phyloP scores from a whole-genome alignment of 192 early-diverging fungal species.

The Coemansia sp. region DNA sequence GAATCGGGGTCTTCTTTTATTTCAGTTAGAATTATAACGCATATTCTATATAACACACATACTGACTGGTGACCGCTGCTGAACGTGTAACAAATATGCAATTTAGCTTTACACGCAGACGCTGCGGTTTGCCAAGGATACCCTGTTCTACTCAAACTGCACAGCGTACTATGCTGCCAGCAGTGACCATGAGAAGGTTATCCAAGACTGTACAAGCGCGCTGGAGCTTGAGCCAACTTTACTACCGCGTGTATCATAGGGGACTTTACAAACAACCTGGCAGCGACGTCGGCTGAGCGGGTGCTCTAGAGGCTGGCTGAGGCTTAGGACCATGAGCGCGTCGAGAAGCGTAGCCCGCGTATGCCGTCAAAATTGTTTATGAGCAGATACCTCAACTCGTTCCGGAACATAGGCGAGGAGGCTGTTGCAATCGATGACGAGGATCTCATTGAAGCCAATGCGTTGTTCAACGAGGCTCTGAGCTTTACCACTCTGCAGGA shows the following conservation, averaged over 20 bases:
- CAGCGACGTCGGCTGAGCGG: slow-evolving; percentile 80
- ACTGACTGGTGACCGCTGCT: too few relatives aligned
- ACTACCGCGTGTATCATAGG: slow-evolving; percentile 93
- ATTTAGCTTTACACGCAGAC: slow-evolving; percentile 87
- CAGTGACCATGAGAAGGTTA: slow-evolving; percentile 69
- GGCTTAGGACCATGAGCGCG: slow-evolving; percentile 68
- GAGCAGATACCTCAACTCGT: slow-evolving; percentile 91
- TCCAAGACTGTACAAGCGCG: slow-evolving; percentile 83
- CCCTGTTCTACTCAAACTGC: slow-evolving; percentile 93
- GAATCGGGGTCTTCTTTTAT: too few relatives aligned
- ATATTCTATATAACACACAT: too few relatives aligned
- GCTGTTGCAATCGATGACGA: slow-evolving; percentile 25
- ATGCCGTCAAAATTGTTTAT: slow-evolving; percentile 93
- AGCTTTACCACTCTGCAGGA: slow-evolving; percentile 53
- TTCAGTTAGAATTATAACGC: too few relatives aligned
- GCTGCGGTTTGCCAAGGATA: slow-evolving; percentile 73
- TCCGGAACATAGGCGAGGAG: slow-evolving; percentile 56
- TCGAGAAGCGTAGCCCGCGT: slow-evolving; percentile 59
- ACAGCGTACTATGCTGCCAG: slow-evolving; percentile 87
- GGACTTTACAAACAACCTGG: slow-evolving; percentile 84
- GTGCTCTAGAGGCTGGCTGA: slow-evolving; percentile 81
- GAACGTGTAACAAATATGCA: slow-evolving; percentile 61
- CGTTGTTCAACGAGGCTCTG: slow-evolving; percentile 59
- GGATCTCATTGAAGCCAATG: slow-evolving; percentile 35
- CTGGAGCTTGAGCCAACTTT: slow-evolving; percentile 84